Evolutionary conservation across 2,329 filamentous ascomycete genomes (phyloP).

Genomic region (Fusarium setosum): DNA sequence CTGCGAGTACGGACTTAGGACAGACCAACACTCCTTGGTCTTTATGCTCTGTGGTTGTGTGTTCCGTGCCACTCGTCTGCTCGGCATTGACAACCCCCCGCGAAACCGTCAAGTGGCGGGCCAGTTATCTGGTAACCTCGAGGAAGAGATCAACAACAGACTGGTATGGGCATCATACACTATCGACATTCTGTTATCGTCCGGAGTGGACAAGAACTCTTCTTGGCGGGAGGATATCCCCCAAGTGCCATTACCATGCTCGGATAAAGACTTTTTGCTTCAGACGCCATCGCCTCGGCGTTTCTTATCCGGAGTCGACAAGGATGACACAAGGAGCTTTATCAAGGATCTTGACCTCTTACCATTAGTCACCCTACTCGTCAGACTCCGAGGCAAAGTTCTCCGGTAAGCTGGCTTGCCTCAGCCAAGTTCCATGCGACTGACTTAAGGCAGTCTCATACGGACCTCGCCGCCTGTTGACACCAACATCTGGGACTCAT

Average conservation of each 20-base stretch:
- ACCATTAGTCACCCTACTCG: not conserved
- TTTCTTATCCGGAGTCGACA: not conserved
- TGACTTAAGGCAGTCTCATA: not conserved
- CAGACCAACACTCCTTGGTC: not conserved
- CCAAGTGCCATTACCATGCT: not conserved
- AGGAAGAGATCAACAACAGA: not conserved
- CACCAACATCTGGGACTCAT: not conserved
- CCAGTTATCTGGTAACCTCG: not conserved
- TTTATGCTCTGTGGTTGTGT: not conserved
- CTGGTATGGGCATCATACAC: not conserved
- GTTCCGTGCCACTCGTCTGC: not conserved
- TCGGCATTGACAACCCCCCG: not conserved
- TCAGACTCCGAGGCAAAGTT: not conserved
- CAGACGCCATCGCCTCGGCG: not conserved
- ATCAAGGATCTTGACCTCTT: not conserved
- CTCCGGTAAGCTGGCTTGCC: not conserved
- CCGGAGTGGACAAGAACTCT: slow-evolving; percentile 1
- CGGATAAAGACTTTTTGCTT: not conserved
- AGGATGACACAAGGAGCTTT: not conserved
- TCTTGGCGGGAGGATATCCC: not conserved
- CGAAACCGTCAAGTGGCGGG: not conserved
- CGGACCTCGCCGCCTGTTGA: not conserved
- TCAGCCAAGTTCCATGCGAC: not conserved
- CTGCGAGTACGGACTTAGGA: not conserved
- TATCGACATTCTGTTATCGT: not conserved